Evolutionary conservation across 2,329 filamentous ascomycete species (phyloP).

Genomic region (Phyllosticta citribraziliensis): DNA sequence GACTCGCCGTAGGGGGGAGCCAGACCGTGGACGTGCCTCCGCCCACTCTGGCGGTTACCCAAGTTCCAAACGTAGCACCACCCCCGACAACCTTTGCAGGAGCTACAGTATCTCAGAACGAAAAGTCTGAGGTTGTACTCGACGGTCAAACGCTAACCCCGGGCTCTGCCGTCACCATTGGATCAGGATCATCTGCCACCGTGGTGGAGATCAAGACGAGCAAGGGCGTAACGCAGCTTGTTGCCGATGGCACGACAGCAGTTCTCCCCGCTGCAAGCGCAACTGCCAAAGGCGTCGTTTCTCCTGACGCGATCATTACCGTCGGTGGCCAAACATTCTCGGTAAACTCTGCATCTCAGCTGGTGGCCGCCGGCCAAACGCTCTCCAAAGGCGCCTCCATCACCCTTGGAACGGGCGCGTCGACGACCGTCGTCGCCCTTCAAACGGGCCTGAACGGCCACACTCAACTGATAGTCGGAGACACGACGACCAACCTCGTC

Average conservation of each 20-base stretch:
- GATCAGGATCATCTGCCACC: not conserved
- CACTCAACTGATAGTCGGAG: not conserved
- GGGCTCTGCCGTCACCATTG: not conserved
- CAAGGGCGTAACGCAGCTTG: not conserved
- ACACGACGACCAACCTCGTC: not conserved
- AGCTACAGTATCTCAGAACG: not conserved
- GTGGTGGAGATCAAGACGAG: not conserved
- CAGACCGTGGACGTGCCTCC: not conserved
- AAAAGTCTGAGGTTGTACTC: not conserved
- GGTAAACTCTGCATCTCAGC: not conserved
- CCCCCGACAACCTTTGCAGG: not conserved
- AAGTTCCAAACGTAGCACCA: not conserved
- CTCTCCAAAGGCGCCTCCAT: slow-evolving; percentile 22
- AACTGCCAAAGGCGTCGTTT: not conserved
- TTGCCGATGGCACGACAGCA: not conserved
- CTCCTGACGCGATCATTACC: not conserved
- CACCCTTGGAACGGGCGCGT: slow-evolving; percentile 15
- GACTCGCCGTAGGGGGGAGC: not conserved
- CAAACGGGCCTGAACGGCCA: not conserved
- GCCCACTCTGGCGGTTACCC: not conserved
- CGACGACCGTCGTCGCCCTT: slow-evolving; percentile 16
- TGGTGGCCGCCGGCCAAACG: not conserved
- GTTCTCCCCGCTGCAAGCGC: not conserved
- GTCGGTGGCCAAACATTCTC: not conserved
- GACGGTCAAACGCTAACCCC: not conserved